A percentile compares a stretch with the other conserved stretches of the same genome.
These are phyloP conservation scores for Naganishia onofrii DNA, from an alignment of 768 basidiomycete species.

Conservation along the genomic window DNA sequence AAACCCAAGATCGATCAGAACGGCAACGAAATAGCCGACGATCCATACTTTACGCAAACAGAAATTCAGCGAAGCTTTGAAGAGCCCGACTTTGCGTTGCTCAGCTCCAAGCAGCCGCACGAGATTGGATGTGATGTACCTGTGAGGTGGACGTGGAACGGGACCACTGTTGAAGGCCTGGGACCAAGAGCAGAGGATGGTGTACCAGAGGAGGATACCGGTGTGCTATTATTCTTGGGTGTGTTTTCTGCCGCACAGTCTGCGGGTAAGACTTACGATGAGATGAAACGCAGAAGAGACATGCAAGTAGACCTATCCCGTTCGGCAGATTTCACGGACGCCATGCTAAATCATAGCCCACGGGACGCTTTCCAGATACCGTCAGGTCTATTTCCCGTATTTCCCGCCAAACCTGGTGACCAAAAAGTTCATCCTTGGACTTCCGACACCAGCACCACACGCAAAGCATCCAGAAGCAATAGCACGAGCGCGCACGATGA, in stretches of 20 bases:
- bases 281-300: conserved; percentile 46
- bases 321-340: neutral
- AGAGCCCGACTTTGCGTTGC: conserved; percentile 51
- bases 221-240: conserved; percentile 50
- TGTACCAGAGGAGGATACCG: conserved; percentile 34
- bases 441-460: conserved; percentile 43
- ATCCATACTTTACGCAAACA: conserved; percentile 9
- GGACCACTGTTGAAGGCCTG: conserved; percentile 17
- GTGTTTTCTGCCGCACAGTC: conserved; percentile 47
- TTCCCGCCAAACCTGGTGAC: conserved; percentile 50
- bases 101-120: conserved; percentile 48
- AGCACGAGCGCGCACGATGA: conserved; percentile 33
- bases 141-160: conserved; percentile 28
- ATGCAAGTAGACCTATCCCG: conserved; percentile 40
- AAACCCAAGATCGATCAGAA: conserved; percentile 28
- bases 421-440: conserved; percentile 51
- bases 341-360: too few species aligned
- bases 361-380: conserved; percentile 37
- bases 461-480: conserved; percentile 41
- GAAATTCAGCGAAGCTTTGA: conserved; percentile 51
- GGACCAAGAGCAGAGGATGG: conserved; percentile 25
- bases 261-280: conserved; percentile 19
- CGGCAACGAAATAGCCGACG: conserved; percentile 20
- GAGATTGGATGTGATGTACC: conserved; percentile 51
- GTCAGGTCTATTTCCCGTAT: conserved; percentile 45